Evolutionary conservation across 495 filamentous ascomycete genomes (phyloP).

Genomic region (Neurospora pannonica): DNA sequence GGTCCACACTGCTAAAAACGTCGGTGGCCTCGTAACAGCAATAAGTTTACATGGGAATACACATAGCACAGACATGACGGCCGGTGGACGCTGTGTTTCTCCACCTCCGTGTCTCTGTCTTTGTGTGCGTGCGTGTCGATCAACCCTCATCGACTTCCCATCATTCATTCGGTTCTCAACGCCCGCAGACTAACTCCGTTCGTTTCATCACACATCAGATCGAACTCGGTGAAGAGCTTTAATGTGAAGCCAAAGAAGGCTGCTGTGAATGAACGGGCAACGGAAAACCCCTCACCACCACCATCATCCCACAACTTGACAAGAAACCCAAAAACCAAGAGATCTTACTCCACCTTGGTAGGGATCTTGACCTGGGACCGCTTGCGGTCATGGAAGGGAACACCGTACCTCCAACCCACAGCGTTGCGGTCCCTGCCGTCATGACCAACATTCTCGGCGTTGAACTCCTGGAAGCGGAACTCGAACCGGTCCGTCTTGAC

Average conservation of each 20-base stretch:
- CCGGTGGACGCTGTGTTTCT: not conserved
- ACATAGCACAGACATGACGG: not conserved
- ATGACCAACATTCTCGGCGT: conserved; percentile 35
- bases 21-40: not conserved
- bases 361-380: conserved; percentile 39
- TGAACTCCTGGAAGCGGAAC: conserved; percentile 66
- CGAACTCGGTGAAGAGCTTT: not conserved
- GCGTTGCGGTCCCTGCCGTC: conserved; percentile 42
- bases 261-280: not conserved
- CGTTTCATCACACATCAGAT: not conserved
- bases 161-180: not conserved
- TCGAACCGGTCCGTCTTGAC: conserved; percentile 51
- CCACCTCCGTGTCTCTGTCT: not conserved
- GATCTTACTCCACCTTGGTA: conserved; percentile 25
- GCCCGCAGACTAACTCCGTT: not conserved
- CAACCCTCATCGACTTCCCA: not conserved
- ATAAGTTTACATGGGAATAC: not conserved
- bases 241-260: not conserved
- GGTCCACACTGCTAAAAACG: not conserved
- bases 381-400: conserved; percentile 37
- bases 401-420: conserved; percentile 52
- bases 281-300: not conserved
- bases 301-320: not conserved
- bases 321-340: not conserved
- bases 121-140: not conserved